A percentile compares a stretch with the other conserved stretches of the same genome.
Evolutionary conservation across 2,329 filamentous ascomycete species (phyloP).

Genomic region (Trichoderma brevicompactum): DNA sequence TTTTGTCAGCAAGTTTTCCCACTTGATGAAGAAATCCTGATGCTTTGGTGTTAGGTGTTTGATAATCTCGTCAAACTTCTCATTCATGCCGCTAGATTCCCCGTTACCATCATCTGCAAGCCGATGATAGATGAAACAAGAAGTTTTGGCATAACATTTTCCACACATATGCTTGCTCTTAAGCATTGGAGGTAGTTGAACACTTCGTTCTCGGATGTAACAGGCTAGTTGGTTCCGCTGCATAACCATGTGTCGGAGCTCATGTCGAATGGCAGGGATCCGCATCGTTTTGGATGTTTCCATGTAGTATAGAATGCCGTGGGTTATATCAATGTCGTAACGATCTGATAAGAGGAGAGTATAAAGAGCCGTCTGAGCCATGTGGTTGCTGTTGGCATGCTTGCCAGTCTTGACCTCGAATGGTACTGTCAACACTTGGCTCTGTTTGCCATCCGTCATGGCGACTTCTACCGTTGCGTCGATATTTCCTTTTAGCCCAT

Average conservation of each 20-base stretch:
- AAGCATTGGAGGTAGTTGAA: conserved; percentile 83
- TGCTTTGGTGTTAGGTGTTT: conserved; percentile 75
- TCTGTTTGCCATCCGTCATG: conserved; percentile 70
- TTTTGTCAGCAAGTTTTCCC: conserved; percentile 90
- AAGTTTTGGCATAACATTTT: conserved; percentile 85
- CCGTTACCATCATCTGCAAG: conserved; percentile 82
- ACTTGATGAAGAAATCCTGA: conserved; percentile 86
- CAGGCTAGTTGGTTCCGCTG: conserved; percentile 88
- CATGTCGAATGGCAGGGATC: conserved; percentile 82
- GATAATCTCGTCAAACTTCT: conserved; percentile 81
- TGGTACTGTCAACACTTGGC: conserved; percentile 78
- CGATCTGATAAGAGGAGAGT: conserved; percentile 90
- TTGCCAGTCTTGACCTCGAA: conserved; percentile 96
- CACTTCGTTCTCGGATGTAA: conserved; percentile 78
- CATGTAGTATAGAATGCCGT: conserved; percentile 93
- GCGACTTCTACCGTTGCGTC: conserved; percentile 93
- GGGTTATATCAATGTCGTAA: conserved; percentile 90
- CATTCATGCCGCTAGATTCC: conserved; percentile 78
- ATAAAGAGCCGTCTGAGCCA: conserved; percentile 93
- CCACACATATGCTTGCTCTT: conserved; percentile 80
- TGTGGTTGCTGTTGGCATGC: conserved; percentile 78
- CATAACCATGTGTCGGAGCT: conserved; percentile 95
- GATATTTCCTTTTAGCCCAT: conserved; percentile 95
- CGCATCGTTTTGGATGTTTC: conserved; percentile 85
- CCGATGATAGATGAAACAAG: conserved; percentile 94